Evolutionary conservation across 768 basidiomycete genomes (phyloP), one percentile per base, ranked within the genome.

Genomic region (Podaxis rugospora): DNA sequence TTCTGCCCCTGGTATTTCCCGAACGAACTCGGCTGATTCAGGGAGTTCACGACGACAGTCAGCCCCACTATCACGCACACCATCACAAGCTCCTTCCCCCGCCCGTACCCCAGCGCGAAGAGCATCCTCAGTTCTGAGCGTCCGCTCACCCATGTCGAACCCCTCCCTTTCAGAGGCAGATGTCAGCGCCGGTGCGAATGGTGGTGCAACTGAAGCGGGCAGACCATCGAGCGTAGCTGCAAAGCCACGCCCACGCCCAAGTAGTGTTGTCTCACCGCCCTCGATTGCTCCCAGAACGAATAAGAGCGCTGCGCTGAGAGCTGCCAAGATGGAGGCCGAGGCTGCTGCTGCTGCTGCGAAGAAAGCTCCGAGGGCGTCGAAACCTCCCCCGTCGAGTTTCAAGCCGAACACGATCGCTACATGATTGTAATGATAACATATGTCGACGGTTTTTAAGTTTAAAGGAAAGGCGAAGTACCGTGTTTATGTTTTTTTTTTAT

Each of bases 201-300:
- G 51, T 25, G 28, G 36, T 5, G 47, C 37, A 40, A 39, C 49
- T 23, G 37, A 44, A 4, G 47, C 52, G 7, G 55, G 63, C n/a
- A 44, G 66, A 23, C 47, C 68, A 21, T 51, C 66, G 23, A 62
- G 63, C 13, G 66, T 62, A 4, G 66, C 67, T 13, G 63, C 62
- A 6, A 78, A 75, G 52, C 73, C 76, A 1, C 74, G 76, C 50
- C 80, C 82, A 3, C 85, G 87, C 18, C 84, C 80, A 2, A 83
- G 82, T 68, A 87, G 86, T 66, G 68, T 83, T 62, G 66, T 79
- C 47, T 75, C 74, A 54, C 77, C 79, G 1, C 90, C 92, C 1
- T 76, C 79, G 3, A 89, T 92, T 62, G 71, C 72, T 7, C 92
- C 92, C 6, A 79, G 89, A 57, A 82, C 78, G 63, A 94, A 94